Evolutionary conservation across 1,284 basidiomycete genomes (phyloP).

Genomic region (Xerocomus tenax): DNA sequence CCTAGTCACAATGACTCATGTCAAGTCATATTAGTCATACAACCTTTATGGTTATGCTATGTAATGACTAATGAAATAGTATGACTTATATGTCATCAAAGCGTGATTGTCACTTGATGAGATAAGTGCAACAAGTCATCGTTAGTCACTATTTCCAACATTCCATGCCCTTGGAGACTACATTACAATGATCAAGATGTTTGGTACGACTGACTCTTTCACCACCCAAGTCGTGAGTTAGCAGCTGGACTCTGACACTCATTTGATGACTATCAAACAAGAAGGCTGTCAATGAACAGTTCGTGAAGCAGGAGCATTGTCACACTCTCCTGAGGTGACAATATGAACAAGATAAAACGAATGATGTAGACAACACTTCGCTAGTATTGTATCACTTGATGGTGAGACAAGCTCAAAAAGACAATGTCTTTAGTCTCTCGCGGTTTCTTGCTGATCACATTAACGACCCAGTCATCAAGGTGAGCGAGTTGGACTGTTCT

Average conservation of each 20-base stretch:
- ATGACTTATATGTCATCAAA: too few species aligned
- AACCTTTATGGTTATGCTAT: too few species aligned
- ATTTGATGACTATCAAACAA: constrained; percentile 5
- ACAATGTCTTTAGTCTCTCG: constrained; percentile 4
- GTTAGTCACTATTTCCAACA: too few species aligned
- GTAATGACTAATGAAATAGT: too few species aligned
- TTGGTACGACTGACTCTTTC: constrained; percentile 1
- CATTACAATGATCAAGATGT: neutral
- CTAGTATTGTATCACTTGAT: constrained; percentile 1
- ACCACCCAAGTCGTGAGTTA: neutral
- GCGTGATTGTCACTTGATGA: too few species aligned
- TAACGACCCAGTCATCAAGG: neutral
- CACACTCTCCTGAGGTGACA: constrained; percentile 2
- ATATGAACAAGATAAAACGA: neutral
- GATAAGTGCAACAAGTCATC: too few species aligned
- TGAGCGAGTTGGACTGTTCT: neutral
- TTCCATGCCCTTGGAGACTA: constrained; percentile 6
- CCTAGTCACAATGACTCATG: too few species aligned
- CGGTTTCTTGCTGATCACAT: neutral
- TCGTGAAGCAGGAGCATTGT: neutral
- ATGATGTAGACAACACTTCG: neutral
- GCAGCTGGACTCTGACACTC: neutral
- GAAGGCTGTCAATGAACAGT: neutral
- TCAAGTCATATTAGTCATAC: too few species aligned
- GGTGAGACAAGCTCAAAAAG: neutral